Base-by-base conservation (phyloP, 768 basidiomycete species). In the Neoboletus subvelutipes region DNA sequence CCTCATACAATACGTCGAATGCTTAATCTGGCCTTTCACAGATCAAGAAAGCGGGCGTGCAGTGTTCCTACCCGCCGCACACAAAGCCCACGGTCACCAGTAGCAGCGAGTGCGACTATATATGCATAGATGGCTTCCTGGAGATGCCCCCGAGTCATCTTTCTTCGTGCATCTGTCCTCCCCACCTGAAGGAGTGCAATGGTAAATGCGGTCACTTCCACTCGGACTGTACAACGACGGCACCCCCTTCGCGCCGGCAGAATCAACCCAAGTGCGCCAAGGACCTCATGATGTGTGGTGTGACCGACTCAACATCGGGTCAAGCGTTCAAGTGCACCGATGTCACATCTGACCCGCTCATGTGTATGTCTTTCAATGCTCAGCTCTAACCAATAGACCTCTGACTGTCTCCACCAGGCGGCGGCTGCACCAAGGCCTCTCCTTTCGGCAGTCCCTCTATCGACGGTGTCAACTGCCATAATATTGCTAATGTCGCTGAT, bases 41-140 rank as follows among this genome's bases (percentile, higher is more conserved):
- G 75, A 64, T 75, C 52, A 61, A 66, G 45, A 39, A 41, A 28
- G 26, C 45, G 0, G 64, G 65, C 39, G 39, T 61, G 29, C 39
- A 67, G 37, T 77, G 77, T 55, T 49, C 64, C 8, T 75, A 70
- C 55, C 76, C 76, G 9, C 54, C 52, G n/a, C 71, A 76, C 46
- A 59, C 65, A 0, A 46, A 29, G 8, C 59, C 69, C 12, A 34
- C 60, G 4, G 67, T 64, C 50, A 57, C 62, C 10, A 5, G 34
- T 4, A 54, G 39, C 22, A 57, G 64, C 18, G 65, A 57, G 18
- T 77, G 75, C 36, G 60, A 58, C 49, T 75, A 71, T 54, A 8
- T 64, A 12, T 74, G 74, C 52, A 54, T 13, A 4, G 64, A 71
- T 36, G 71, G 71, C 3, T 73, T 67, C 60, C 4, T 57, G 34